Conservation (phyloP, 2,329 filamentous ascomycete species). For the Nemania serpens region DNA sequence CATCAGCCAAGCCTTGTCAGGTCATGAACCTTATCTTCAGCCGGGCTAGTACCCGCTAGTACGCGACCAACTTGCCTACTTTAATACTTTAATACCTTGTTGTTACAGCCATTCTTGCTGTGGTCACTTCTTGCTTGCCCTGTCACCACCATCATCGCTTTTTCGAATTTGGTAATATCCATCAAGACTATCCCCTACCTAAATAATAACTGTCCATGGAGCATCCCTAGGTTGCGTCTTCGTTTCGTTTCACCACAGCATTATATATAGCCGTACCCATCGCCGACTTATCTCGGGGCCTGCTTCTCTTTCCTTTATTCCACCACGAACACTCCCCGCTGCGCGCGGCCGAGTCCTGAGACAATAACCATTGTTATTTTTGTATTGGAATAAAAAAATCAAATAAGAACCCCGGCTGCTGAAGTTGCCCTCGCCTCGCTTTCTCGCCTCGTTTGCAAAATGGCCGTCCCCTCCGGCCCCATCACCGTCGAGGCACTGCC, state of each 20-base stretch:
- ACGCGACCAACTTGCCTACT: background rate
- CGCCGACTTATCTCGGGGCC: background rate
- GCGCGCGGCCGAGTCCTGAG: too few relatives aligned
- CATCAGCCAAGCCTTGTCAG: background rate
- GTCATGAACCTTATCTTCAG: background rate
- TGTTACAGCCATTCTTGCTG: background rate
- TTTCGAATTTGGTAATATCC: background rate
- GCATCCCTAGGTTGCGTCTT: background rate
- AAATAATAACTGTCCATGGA: background rate
- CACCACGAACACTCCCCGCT: too few relatives aligned
- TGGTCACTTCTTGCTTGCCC: background rate
- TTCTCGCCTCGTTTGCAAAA: constrained; percentile 20
- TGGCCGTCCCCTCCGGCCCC: constrained; percentile 36
- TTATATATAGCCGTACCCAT: background rate
- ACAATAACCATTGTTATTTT: too few relatives aligned
- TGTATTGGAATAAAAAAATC: background rate
- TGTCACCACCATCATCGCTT: constrained; percentile 15
- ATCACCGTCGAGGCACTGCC: constrained; percentile 65
- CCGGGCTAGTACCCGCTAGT: background rate
- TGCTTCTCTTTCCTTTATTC: background rate
- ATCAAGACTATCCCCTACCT: background rate
- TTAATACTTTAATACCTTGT: too few relatives aligned
- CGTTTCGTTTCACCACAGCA: background rate
- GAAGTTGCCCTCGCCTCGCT: background rate
- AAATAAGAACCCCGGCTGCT: background rate